Conservation (phyloP, 495 filamentous ascomycete genomes). For the Talaromyces proteolyticus region DNA sequence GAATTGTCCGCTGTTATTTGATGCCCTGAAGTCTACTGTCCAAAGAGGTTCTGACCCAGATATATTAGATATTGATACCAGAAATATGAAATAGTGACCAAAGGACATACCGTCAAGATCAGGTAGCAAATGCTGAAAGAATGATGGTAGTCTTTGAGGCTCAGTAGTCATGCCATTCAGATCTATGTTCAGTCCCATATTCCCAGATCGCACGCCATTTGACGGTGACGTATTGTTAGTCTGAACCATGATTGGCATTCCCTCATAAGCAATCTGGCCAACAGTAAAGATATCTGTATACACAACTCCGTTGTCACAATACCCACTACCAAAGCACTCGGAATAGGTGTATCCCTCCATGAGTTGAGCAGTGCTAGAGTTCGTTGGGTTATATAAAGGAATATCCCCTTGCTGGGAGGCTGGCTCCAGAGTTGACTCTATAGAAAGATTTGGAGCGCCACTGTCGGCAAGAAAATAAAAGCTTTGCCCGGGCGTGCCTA, state of each 20-base stretch:
- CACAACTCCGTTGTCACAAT: neutral
- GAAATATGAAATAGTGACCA: too few species aligned
- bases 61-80: neutral
- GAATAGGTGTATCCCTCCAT: neutral
- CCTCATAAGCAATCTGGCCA: neutral
- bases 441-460: neutral
- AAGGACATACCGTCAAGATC: neutral
- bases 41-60: neutral
- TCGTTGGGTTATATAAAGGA: neutral
- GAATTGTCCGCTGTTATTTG: neutral
- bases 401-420: neutral
- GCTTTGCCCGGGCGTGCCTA: neutral
- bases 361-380: neutral
- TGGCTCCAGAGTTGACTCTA: neutral
- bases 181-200: neutral
- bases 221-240: neutral
- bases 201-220: neutral
- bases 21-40: neutral
- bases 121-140: neutral
- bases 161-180: neutral
- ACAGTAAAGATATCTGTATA: neutral
- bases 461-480: neutral
- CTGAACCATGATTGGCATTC: neutral
- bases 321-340: neutral
- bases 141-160: neutral